Percentiles rank a stretch among this genome's conserved stretches.
phyloP scores from a whole-genome alignment of 2,329 filamentous ascomycete species.

The Elsinoe ampelina region DNA sequence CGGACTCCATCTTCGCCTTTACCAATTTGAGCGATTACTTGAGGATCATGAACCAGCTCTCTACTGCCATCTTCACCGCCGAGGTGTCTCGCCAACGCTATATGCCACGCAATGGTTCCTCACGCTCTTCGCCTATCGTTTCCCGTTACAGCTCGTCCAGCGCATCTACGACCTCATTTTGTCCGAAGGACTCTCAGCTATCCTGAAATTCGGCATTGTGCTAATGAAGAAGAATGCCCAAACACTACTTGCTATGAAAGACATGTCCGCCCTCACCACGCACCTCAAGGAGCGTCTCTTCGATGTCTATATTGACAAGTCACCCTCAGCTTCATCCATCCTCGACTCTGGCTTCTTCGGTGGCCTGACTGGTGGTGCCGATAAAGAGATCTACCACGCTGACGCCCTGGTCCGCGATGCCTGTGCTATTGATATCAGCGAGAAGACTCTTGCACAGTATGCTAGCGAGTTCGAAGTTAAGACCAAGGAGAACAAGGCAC shows the following conservation, averaged over 20 bases:
- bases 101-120: constrained; percentile 99
- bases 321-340: constrained; percentile 84
- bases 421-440: constrained; percentile 75
- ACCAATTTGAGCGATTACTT: constrained; percentile 87
- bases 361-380: constrained; percentile 75
- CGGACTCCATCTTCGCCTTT: constrained; percentile 83
- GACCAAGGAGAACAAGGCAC: constrained; percentile 68
- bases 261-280: constrained; percentile 80
- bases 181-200: constrained; percentile 78
- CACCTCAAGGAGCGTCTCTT: constrained; percentile 93
- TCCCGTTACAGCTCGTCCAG: constrained; percentile 89
- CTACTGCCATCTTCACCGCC: constrained; percentile 85
- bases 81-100: constrained; percentile 78
- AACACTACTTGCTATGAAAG: constrained; percentile 69
- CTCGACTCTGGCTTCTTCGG: constrained; percentile 90
- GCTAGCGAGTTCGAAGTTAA: constrained; percentile 88
- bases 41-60: constrained; percentile 91
- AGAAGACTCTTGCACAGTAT: constrained; percentile 72
- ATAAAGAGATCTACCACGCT: constrained; percentile 92
- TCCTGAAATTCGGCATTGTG: constrained; percentile 88
- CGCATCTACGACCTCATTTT: constrained; percentile 94
- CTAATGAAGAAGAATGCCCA: constrained; percentile 91
- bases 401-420: constrained; percentile 91
- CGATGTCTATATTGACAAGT: constrained; percentile 92
- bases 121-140: constrained; percentile 95